These are phyloP conservation scores for Cucumis sativus DNA, from an alignment of 306 rosid genomes.

Conservation along the genomic window DNA sequence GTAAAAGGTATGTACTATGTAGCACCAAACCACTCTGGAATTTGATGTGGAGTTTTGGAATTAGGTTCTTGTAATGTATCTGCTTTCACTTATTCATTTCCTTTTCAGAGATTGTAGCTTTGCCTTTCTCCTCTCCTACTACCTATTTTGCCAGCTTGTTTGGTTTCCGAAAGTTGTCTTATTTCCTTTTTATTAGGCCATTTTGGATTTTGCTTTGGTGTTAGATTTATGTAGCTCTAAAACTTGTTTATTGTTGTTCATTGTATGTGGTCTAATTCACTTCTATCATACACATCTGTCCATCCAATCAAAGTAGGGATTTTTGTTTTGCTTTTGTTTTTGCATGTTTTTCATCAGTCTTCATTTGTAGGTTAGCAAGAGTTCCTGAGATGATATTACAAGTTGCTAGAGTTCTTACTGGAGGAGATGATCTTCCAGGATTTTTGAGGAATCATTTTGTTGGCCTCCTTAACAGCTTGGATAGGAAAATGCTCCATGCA, in stretches of 20 bases:
- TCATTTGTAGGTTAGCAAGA: conserved; percentile 60
- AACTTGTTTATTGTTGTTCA: not conserved
- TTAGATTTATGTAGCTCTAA: conserved; percentile 5
- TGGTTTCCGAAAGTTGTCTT: not conserved
- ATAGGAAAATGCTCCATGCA: conserved; percentile 91
- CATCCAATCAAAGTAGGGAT: not conserved
- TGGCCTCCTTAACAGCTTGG: conserved; percentile 72
- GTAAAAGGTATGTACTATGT: conserved; percentile 58
- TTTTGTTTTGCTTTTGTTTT: not conserved
- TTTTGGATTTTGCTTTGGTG: not conserved
- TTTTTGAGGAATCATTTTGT: conserved; percentile 87
- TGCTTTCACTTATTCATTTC: not conserved
- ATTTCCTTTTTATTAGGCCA: not conserved
- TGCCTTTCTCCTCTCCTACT: not conserved
- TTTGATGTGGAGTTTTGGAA: not conserved
- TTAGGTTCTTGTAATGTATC: not conserved
- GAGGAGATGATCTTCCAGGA: conserved; percentile 78
- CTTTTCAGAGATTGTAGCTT: not conserved
- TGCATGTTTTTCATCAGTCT: conserved; percentile 15
- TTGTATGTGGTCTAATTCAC: conserved; percentile 13
- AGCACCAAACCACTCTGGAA: not conserved
- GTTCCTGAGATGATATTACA: conserved; percentile 76
- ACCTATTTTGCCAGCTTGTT: not conserved
- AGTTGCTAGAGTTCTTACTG: conserved; percentile 76
- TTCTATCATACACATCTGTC: conserved; percentile 5